Base-by-base conservation (phyloP, 2,329 filamentous ascomycete species). In the Thyridium curvatum region DNA sequence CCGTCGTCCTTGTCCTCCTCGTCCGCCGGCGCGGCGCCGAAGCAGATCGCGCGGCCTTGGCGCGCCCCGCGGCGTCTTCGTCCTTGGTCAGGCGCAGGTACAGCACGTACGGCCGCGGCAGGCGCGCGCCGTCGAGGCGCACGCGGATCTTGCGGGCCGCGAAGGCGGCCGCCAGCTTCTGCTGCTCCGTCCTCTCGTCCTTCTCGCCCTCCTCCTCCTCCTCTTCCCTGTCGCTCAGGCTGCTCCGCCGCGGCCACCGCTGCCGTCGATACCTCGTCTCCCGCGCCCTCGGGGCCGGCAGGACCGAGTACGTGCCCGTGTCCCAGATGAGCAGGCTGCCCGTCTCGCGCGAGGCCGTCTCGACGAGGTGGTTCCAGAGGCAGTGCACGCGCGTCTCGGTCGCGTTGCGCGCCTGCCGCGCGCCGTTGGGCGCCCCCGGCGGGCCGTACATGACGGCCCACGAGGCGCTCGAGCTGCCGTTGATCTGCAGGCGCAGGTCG, bases 401-500 rank as follows among this genome's bases (percentile, higher is more conserved):
- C 4, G 76, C 78, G 55, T 79, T 79, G 18, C 78, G 61, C 44
- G 73, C 77, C 43, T 71, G 44, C n/a, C 68, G 60, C 32, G 51
- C 52, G 43, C 71, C 72, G 47, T 79, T 79, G 5, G 73, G 66
- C 52, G 79, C 68, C 0, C 76, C 78, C 0, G 76, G 77, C 14
- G 77, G 52, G 2, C 77, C 77, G 50, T 80, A 82, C 75, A 79
- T 79, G 46, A 81, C 68, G 1, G 77, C 75, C 69, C 68, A 86
- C 42, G 76, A 82, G 10, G 76, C 71, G 18, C 79, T 81, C 51
- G 81, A 85, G 1, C 73, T 72, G 41, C 71, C 67, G 21, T 82
- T 86, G 53, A 86, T 82, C 55, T 86, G 82, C 14, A 86, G 63
- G 3, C 82, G 69, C 15, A 86, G 65, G 55, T 86, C 83, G 62